Evolutionary conservation across 495 filamentous ascomycete genomes (phyloP).

Genomic region (Sordaria brevicollis): DNA sequence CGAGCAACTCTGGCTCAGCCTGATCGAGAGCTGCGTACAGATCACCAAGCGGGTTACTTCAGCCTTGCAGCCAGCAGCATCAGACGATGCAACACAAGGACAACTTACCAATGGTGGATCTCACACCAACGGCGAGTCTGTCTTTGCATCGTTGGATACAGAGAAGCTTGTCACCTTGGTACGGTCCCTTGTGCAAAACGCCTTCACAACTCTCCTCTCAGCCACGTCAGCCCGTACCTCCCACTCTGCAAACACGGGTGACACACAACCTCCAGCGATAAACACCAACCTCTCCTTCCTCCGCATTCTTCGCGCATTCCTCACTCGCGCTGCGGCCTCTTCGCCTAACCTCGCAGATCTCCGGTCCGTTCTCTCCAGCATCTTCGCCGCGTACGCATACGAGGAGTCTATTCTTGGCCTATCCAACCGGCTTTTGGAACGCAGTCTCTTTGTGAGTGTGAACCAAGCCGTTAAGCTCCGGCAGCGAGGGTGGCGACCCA

Average conservation of each 20-base stretch:
- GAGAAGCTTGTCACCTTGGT: conserved; percentile 52
- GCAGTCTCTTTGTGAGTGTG: conserved; percentile 81
- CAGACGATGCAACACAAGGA: not conserved
- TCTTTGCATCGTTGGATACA: conserved; percentile 23
- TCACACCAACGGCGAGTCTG: conserved; percentile 2
- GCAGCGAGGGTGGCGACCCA: conserved; percentile 83
- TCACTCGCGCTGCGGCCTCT: conserved; percentile 67
- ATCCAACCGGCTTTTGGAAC: conserved; percentile 77
- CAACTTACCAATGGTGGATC: conserved; percentile 17
- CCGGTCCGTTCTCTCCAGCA: conserved; percentile 69
- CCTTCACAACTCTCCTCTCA: conserved; percentile 78
- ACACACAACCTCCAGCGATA: conserved; percentile 2
- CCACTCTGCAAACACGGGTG: not conserved
- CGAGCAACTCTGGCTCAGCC: conserved; percentile 80
- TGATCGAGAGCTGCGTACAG: conserved; percentile 75
- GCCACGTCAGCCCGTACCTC: conserved; percentile 43
- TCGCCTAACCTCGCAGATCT: conserved; percentile 84
- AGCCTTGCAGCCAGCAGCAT: conserved; percentile 11
- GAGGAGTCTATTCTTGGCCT: conserved; percentile 79
- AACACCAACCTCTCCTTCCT: conserved; percentile 67
- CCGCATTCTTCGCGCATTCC: conserved; percentile 78
- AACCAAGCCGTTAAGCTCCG: conserved; percentile 61
- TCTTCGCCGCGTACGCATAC: conserved; percentile 92
- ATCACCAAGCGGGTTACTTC: conserved; percentile 53
- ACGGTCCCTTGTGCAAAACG: conserved; percentile 74